phyloP scores from a whole-genome alignment of 345 rosid species.

The Salix arbutifolia region DNA sequence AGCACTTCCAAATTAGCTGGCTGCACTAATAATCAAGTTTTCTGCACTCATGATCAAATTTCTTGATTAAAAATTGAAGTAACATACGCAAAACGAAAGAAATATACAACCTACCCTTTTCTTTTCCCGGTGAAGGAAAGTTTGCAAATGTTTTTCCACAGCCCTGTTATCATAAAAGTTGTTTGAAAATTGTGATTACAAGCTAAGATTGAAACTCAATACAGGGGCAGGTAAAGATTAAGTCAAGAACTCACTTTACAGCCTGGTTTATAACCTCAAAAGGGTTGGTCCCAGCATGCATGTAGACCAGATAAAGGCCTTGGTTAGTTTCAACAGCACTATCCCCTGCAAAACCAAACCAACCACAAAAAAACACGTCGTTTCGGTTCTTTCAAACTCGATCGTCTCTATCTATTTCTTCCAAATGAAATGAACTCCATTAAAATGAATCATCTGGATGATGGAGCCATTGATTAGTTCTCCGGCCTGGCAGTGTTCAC shows the following conservation, averaged over 20 bases:
- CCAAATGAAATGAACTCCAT: slow-evolving; percentile 28
- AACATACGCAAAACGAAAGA: neutral
- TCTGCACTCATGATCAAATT: neutral
- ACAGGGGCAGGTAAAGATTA: neutral
- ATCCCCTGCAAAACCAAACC: slow-evolving; percentile 75
- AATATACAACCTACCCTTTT: slow-evolving; percentile 48
- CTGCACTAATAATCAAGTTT: too few relatives aligned
- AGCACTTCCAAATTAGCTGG: neutral
- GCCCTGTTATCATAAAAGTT: slow-evolving; percentile 45
- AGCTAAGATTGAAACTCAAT: neutral
- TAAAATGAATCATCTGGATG: slow-evolving; percentile 24
- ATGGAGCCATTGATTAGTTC: slow-evolving; percentile 25
- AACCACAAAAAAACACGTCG: slow-evolving; percentile 29
- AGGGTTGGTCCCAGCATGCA: slow-evolving; percentile 94
- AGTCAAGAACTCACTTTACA: slow-evolving; percentile 57
- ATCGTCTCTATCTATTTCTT: slow-evolving; percentile 31
- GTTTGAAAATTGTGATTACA: neutral
- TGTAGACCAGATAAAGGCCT: slow-evolving; percentile 79
- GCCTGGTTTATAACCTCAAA: slow-evolving; percentile 92
- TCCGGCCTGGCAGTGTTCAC: slow-evolving; percentile 26
- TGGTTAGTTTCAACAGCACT: slow-evolving; percentile 76
- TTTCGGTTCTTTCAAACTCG: slow-evolving; percentile 32
- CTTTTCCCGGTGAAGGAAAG: slow-evolving; percentile 82
- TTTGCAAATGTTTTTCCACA: slow-evolving; percentile 79
- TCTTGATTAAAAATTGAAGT: neutral